Evolutionary conservation across 2,329 filamentous ascomycete species (phyloP).

Genomic region (Amphichorda felina): DNA sequence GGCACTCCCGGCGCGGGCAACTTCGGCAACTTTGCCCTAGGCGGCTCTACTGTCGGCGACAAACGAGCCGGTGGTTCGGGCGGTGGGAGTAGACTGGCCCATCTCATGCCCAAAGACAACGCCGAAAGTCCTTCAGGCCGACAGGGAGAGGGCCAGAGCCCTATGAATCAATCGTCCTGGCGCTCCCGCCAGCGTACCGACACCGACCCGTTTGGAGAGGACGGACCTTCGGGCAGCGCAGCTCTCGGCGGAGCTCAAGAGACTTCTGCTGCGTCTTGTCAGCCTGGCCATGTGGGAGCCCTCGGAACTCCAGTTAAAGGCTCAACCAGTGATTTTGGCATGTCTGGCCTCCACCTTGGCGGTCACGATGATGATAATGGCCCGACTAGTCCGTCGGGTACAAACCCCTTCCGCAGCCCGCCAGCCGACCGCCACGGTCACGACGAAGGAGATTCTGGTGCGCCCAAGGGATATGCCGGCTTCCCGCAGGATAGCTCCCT

Average conservation of each 20-base stretch:
- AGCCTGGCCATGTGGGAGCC: conserved; percentile 21
- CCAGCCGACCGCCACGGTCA: conserved; percentile 62
- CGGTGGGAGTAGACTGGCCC: conserved; percentile 66
- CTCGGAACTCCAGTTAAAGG: conserved; percentile 45
- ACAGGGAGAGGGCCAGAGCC: conserved; percentile 28
- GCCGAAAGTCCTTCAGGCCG: conserved; percentile 48
- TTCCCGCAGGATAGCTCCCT: conserved; percentile 23
- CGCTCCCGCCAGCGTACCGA: conserved; percentile 53
- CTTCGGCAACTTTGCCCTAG: conserved; percentile 82
- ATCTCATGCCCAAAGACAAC: conserved; percentile 69
- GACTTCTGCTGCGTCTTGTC: conserved; percentile 21
- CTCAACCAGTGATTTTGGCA: conserved; percentile 46
- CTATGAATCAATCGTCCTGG: conserved; percentile 36
- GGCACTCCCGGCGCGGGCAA: conserved; percentile 58
- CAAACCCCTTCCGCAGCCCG: conserved; percentile 92
- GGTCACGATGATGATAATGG: conserved; percentile 47
- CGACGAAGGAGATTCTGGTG: conserved; percentile 38
- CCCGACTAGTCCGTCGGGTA: conserved; percentile 82
- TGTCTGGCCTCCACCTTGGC: conserved; percentile 46
- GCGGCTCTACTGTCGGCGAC: conserved; percentile 47
- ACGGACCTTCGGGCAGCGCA: conserved; percentile 54
- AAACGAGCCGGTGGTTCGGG: conserved; percentile 55
- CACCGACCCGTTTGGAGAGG: conserved; percentile 66
- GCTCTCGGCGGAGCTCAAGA: conserved; percentile 68
- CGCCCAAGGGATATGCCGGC: not conserved